These are phyloP conservation scores for Boechera stricta DNA, from an alignment of 345 rosid species.

Conservation along the genomic window DNA sequence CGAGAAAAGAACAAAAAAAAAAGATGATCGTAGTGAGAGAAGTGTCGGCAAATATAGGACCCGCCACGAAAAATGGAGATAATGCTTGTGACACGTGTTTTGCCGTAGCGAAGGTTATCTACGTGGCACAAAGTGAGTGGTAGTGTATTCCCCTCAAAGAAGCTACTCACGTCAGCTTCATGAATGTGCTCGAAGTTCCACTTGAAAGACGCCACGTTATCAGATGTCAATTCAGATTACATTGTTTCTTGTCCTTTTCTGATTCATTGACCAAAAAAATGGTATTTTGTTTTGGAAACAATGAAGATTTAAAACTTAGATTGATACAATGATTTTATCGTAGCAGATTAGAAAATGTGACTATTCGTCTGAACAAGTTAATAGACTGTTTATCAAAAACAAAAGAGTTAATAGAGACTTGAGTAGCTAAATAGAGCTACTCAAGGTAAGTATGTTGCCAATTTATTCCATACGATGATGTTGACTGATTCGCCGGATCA, in stretches of 20 bases:
- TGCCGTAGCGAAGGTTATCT: not conserved
- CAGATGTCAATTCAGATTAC: not conserved
- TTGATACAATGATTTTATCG: no score
- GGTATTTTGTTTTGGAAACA: no score
- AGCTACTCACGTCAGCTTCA: constrained; percentile 35
- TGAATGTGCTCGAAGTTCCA: constrained; percentile 31
- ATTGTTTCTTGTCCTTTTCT: constrained; percentile 3
- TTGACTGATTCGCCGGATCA: not conserved
- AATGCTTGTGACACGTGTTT: constrained; percentile 39
- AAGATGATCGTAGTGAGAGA: not conserved
- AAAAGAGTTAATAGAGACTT: no score
- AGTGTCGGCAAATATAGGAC: constrained; percentile 41
- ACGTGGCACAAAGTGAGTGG: constrained; percentile 36
- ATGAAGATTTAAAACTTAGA: no score
- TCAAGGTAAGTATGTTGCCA: no score
- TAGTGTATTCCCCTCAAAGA: constrained; percentile 18
- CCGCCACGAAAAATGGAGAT: constrained; percentile 34
- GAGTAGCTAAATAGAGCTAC: no score
- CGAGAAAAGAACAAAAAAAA: not conserved
- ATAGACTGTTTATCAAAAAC: no score
- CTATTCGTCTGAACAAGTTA: no score
- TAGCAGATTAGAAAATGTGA: no score
- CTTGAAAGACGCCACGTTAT: constrained; percentile 20
- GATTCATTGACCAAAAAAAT: not conserved
- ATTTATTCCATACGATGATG: no score